Evolutionary conservation across 179 eudicot species (phyloP), one percentile per base, ranked within the genome.

Genomic region (Gypsophila paniculata): DNA sequence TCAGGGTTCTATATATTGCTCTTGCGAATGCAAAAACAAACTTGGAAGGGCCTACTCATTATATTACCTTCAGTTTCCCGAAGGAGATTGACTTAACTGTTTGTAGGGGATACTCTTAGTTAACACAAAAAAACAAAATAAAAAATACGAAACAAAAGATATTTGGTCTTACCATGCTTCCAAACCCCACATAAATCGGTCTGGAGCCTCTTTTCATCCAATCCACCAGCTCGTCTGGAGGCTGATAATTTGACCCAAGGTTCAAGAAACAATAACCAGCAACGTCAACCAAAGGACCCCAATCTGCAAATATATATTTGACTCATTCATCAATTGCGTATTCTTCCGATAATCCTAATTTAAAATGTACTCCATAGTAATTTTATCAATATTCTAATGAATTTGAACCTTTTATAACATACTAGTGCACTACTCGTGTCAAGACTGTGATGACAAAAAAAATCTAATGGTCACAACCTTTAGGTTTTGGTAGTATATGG

Each of bases 141-240:
- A n/a, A n/a, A n/a, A n/a, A n/a, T n/a, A n/a, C n/a, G n/a, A n/a
- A n/a, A n/a, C n/a, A n/a, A n/a, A n/a, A n/a, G n/a, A n/a, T n/a
- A n/a, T n/a, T n/a, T n/a, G n/a, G n/a, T 21, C 84, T 61, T 90
- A 94, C 99, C 99, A 94, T 94, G 90, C 99, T 94, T 67, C 99
- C 99, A 75, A 94, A 94, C 25, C 99, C 96, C 29, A 91, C 86
- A 71, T 94, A 94, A 74, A 94, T 82, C 42, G 97, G 99, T 73
- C 75, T 79, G 38, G 88, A 19, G 70, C 97, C 99, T 73, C 82
- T 87, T 73, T 84, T 81, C 8, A 94, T 84, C 99, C 99, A 94
- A 60, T 77, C 76, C 61, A 79, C 82, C 55, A 94, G 85, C 52
- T 91, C 85, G 61, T 85, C 82, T 48, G 78, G 85, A 59, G 99